Base-by-base conservation (phyloP, 306 rosid genomes). In the Acacia melanoxylon region DNA sequence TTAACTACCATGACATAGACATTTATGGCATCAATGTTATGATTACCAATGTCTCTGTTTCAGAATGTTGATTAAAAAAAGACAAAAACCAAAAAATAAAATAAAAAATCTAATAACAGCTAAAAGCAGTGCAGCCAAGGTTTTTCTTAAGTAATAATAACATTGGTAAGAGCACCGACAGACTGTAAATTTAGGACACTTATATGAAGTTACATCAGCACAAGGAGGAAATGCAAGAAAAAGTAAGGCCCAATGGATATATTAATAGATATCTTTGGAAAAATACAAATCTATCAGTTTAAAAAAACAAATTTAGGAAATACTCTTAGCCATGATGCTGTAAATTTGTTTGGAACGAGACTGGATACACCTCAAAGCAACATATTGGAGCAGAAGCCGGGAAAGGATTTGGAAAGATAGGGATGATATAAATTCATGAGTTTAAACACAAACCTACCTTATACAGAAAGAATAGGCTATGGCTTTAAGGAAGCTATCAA, bases 301-400 rank as follows among this genome's bases (percentile, higher is more conserved):
- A 49, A 16, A 49, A 49, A 16, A 49, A 15, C 20, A 4, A 16
- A 49, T 16, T 49, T 49, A 1, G 56, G 56, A 49, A 49, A 49
- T 16, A 15, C n/a, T 20, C n/a, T 16, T 15, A 0, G n/a, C n/a
- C 58, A 51, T 6, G n/a, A 48, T 15, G 7, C 7, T 3, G 54
- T 48, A 48, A 51, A 51, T 51, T 16, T 51, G 58, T 17, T 16
- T 17, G 58, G 22, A 16, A 51, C 9, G 2, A 0, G 3, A 20
- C 24, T n/a, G 63, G 27, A 56, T 56, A 59, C 52, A 74, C 58
- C 44, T 74, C 73, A 45, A 45, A 76, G 67, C 22, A 67, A 67
- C 80, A 54, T 81, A 66, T 51, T 76, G 81, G 75, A 58, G 82
- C n/a, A 24, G 68, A 54, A 54, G 29, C 20, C 17, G 41, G 65